Base-by-base conservation (phyloP, 1,284 basidiomycete species). In the Microbotryomycetes sp. region DNA sequence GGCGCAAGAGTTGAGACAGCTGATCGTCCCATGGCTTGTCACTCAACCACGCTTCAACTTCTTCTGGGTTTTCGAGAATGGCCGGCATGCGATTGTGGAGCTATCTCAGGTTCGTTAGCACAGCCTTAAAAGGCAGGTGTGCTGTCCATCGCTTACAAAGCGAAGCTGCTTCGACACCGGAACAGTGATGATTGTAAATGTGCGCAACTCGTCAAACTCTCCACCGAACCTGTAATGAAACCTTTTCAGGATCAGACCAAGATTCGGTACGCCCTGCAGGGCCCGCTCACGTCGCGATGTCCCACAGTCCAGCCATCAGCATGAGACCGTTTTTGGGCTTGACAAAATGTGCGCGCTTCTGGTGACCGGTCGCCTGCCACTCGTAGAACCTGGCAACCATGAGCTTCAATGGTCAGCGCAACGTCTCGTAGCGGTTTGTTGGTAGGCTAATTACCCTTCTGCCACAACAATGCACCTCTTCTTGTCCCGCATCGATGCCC, bases 81-180 rank as follows among this genome's bases (percentile, higher is more conserved):
- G 92, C 88, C 3, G 93, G 93, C 78, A 94, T 92, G 18, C 93
- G 84, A 71, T 94, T 89, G 74, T 97, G 93, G 30, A 94, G 78
- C 70, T 73, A 52, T 6, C 23, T 16, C n/a, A 26, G 16, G 28
- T 15, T 21, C 26, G 30, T 24, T 4, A 18, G 30, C 3, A 9
- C 35, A 18, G 35, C 18, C 35, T 11, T 9, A n/a, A 21, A 48
- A 24, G 3, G 11, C 7, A 35, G 29, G 9, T 16, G 58, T 81
- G n/a, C 26, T 21, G 46, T 35, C 49, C 23, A 23, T 18, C 5
- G 47, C 68, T 41, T 9, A 78, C 66, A 53, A 76, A 77, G 6
- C 61, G 63, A 11, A 78, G 71, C 61, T 77, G 75, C 55, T 72
- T 68, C 64, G 75, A 76, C 54, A 70, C 68, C 9, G 68, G 66